Conservation (phyloP, 2,329 filamentous ascomycete genomes). For the Dactylellina drechsleri region DNA sequence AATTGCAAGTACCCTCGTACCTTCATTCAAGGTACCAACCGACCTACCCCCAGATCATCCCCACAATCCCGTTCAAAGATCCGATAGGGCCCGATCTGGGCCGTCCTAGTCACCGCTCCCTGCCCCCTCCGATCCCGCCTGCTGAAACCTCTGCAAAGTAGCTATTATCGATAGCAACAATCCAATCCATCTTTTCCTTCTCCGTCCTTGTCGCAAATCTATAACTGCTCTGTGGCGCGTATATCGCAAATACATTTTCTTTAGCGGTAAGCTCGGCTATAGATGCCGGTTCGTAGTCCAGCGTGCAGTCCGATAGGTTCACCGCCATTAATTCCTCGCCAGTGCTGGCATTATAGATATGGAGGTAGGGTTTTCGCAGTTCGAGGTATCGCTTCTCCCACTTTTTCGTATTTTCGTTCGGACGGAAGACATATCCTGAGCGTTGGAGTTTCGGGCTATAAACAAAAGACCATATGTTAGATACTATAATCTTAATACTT, state of each 20-base stretch:
- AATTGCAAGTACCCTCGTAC: neutral
- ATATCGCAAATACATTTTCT: conserved; percentile 88
- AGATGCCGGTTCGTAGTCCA: conserved; percentile 79
- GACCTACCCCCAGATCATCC: conserved; percentile 13
- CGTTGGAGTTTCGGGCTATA: conserved; percentile 70
- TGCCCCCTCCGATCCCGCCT: neutral
- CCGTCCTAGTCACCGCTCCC: conserved; percentile 48
- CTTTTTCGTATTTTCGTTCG: conserved; percentile 79
- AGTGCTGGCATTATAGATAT: conserved; percentile 84
- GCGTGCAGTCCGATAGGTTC: conserved; percentile 85
- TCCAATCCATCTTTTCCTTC: conserved; percentile 96
- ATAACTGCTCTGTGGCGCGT: conserved; percentile 93
- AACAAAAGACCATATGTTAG: conserved; percentile 57
- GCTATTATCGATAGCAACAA: conserved; percentile 88
- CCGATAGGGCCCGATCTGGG: conserved; percentile 24
- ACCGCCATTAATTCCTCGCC: conserved; percentile 92
- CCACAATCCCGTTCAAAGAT: conserved; percentile 30
- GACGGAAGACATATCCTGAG: conserved; percentile 85
- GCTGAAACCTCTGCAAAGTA: conserved; percentile 61
- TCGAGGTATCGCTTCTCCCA: conserved; percentile 96
- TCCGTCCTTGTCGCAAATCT: conserved; percentile 90
- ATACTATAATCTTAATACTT: neutral
- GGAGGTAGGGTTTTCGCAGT: conserved; percentile 87
- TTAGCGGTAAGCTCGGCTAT: conserved; percentile 77
- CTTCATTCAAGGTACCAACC: neutral